These are phyloP conservation scores for Mycena amicta DNA, from an alignment of 768 basidiomycete genomes.

Conservation along the genomic window DNA sequence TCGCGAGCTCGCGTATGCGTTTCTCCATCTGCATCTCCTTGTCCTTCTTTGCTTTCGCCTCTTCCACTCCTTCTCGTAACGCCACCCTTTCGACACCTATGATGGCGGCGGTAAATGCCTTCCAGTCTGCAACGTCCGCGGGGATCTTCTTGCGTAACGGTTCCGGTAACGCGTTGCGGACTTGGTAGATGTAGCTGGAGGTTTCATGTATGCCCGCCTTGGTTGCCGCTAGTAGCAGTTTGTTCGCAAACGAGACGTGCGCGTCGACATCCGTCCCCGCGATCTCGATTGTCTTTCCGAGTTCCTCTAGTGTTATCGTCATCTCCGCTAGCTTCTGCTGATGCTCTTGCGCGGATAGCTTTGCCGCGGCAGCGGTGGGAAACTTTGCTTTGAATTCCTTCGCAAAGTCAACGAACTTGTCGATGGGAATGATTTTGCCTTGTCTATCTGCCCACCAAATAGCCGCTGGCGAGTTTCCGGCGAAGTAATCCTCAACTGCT, in stretches of 20 bases:
- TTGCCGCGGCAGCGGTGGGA: not conserved
- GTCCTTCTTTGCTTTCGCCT: not conserved
- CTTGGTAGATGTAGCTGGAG: not conserved
- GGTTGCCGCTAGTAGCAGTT: slow-evolving; percentile 1
- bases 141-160: not conserved
- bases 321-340: slow-evolving; percentile 8
- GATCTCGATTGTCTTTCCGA: slow-evolving; percentile 10
- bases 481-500: not conserved
- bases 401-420: not conserved
- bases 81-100: not conserved
- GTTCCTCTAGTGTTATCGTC: slow-evolving; percentile 9
- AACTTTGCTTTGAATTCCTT: not conserved
- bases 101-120: not conserved
- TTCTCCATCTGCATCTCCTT: not conserved
- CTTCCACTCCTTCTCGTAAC: not conserved
- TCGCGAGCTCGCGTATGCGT: not conserved
- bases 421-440: not conserved
- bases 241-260: slow-evolving; percentile 10
- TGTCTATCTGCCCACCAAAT: not conserved
- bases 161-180: not conserved
- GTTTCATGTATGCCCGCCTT: not conserved
- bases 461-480: not conserved
- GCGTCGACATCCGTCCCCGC: slow-evolving; percentile 9
- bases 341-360: slow-evolving; percentile 11
- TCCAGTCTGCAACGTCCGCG: not conserved